These are phyloP conservation scores for Cercospora brassicicola DNA, from an alignment of 2,329 filamentous ascomycete genomes.

Conservation along the genomic window DNA sequence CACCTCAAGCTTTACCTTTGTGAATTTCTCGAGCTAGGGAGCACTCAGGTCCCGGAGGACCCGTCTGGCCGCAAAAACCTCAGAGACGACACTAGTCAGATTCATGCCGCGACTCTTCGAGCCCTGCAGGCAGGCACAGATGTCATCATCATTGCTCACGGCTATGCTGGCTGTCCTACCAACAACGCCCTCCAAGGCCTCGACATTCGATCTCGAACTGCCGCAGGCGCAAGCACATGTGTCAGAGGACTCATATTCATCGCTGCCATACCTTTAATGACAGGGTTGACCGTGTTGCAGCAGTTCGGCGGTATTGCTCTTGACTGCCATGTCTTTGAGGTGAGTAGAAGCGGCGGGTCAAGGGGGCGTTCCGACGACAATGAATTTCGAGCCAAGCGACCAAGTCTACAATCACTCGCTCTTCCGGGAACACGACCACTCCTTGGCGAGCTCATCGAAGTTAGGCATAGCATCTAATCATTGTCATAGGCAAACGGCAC, in stretches of 20 bases:
- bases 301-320: conserved; percentile 15
- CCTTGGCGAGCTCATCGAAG: neutral
- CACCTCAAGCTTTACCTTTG: neutral
- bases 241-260: conserved; percentile 23
- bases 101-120: neutral
- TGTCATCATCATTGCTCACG: conserved; percentile 34
- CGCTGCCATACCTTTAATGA: conserved; percentile 11
- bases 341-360: neutral
- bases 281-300: conserved; percentile 13
- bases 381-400: neutral
- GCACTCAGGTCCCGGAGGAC: neutral
- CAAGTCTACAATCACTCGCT: neutral
- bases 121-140: conserved; percentile 28
- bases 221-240: conserved; percentile 13
- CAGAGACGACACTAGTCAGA: neutral
- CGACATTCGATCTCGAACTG: conserved; percentile 1
- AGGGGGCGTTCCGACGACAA: too few species aligned
- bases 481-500: neutral
- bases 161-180: conserved; percentile 32
- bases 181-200: conserved; percentile 29
- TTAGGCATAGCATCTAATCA: neutral
- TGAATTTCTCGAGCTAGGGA: neutral
- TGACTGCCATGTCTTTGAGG: conserved; percentile 12
- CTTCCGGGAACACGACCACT: neutral
- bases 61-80: neutral